These are phyloP conservation scores for Gamarada debralockiae DNA, from an alignment of 495 filamentous ascomycete species.

Conservation along the genomic window DNA sequence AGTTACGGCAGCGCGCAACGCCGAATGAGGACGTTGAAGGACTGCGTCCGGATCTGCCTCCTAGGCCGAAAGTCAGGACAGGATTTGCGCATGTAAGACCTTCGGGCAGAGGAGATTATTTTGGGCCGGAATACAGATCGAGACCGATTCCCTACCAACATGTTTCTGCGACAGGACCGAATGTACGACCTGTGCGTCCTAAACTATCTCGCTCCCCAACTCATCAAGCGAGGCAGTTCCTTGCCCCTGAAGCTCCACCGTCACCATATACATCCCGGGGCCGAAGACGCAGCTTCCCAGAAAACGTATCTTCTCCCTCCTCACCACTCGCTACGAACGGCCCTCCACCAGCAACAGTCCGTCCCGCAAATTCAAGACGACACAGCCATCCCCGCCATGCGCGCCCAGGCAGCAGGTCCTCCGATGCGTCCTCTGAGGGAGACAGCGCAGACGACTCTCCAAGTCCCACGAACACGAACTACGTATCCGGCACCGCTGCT, in stretches of 20 bases:
- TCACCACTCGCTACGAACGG: background rate
- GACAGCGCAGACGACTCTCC: background rate
- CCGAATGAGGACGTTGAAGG: conserved; percentile 4
- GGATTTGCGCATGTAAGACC: conserved; percentile 20
- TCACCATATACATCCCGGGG: background rate
- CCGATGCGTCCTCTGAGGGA: conserved; percentile 4
- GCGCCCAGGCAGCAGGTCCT: conserved; percentile 6
- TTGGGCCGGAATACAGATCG: conserved; percentile 10
- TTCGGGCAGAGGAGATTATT: conserved; percentile 9
- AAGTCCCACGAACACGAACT: background rate
- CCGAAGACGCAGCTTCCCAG: conserved; percentile 14
- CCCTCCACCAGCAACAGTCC: background rate
- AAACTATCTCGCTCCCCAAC: conserved; percentile 12
- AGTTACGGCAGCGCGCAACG: conserved; percentile 39
- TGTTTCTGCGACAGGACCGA: conserved; percentile 1
- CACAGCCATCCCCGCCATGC: conserved; percentile 19
- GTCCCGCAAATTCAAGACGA: conserved; percentile 4
- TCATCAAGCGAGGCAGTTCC: conserved; percentile 21
- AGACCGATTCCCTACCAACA: conserved; percentile 13
- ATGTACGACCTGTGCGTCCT: conserved; percentile 11
- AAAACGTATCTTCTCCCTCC: conserved; percentile 8
- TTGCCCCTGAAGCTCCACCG: conserved; percentile 14
- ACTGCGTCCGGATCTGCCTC: conserved; percentile 13
- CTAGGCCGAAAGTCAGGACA: conserved; percentile 17
- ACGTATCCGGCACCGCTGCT: background rate